Base-by-base conservation (phyloP, 139 green algal species). In the Pleodorina starrii region DNA sequence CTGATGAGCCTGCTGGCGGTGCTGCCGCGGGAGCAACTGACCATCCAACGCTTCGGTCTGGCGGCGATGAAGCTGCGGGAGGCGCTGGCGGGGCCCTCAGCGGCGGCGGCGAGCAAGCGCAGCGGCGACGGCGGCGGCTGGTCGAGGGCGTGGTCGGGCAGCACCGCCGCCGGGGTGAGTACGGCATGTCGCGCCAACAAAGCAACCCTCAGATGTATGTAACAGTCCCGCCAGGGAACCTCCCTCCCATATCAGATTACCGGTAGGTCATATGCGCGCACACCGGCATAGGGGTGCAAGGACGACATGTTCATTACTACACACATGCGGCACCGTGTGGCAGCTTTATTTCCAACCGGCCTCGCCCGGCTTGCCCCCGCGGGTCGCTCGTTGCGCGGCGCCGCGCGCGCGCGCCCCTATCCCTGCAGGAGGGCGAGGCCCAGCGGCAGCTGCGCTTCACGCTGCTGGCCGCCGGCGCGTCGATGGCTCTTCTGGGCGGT, bases 11-110 rank as follows among this genome's bases (percentile, higher is more conserved):
- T 74, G 54, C 78, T 85, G 17, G 19, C 5, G 12, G 9, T 85
- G 54, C 35, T 73, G 25, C 78, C 78, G 2, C 78, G 25, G 4
- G 12, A 7, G 4, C 35, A 73, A 12, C 80, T 86, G 27, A 86
- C 80, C n/a, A 43, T 86, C 25, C 57, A 86, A 57, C 80, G 80
- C 1, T 86, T 86, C 19, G 80, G 80, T 9, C 42, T 75, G 23
- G 38, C 38, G 5, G 46, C 32, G 16, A 35, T 76, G 4, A 72
- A 50, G 59, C 59, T 76, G 16, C 40, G 40, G n/a, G 36, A 86
- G 27, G 80, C 80, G n/a, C 50, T 85, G 16, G 76, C 48, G 43
- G 35, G 0, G 0, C 48, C 21, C 46, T 46, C 75, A n/a, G n/a
- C 75, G 46, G 44, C 44, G 29, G 46, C 43, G 12, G 44, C 32